Evolutionary conservation across 129 eudicot genomes (phyloP).

Genomic region (Flaveria robusta): DNA sequence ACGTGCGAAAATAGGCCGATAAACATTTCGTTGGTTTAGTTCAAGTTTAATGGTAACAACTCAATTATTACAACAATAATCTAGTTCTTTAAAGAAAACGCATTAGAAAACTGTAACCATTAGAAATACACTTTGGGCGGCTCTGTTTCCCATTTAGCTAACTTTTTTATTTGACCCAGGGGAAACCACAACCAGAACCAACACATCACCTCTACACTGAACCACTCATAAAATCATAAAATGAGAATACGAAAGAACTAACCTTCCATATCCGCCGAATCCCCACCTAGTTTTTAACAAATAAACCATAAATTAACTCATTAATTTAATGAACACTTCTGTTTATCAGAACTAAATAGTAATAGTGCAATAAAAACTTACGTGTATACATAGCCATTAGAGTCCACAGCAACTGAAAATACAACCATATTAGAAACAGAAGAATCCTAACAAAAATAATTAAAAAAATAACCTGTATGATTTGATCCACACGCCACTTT

Average conservation of each 20-base stretch:
- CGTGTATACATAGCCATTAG: conserved; percentile 93
- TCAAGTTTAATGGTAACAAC: neutral
- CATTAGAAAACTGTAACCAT: neutral
- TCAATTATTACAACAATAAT: neutral
- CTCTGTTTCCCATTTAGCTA: neutral
- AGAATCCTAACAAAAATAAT: neutral
- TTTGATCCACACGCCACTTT: conserved; percentile 97
- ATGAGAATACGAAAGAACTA: conserved; percentile 20
- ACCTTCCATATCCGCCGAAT: conserved; percentile 98
- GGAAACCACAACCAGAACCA: neutral
- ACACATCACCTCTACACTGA: neutral
- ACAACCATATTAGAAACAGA: conserved; percentile 28
- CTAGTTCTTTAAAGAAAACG: neutral
- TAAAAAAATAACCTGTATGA: conserved; percentile 70
- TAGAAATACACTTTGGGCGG: neutral
- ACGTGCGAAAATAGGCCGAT: neutral
- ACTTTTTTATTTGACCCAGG: no score
- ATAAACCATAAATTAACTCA: neutral
- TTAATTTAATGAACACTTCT: conserved; percentile 17
- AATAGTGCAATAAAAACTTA: conserved; percentile 45
- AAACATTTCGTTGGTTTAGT: neutral
- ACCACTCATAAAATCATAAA: neutral
- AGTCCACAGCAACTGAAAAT: conserved; percentile 85
- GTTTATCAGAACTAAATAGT: neutral
- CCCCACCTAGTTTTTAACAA: conserved; percentile 73